Base-by-base conservation (phyloP, 768 basidiomycete genomes). In the Pleurotus pulmonarius region DNA sequence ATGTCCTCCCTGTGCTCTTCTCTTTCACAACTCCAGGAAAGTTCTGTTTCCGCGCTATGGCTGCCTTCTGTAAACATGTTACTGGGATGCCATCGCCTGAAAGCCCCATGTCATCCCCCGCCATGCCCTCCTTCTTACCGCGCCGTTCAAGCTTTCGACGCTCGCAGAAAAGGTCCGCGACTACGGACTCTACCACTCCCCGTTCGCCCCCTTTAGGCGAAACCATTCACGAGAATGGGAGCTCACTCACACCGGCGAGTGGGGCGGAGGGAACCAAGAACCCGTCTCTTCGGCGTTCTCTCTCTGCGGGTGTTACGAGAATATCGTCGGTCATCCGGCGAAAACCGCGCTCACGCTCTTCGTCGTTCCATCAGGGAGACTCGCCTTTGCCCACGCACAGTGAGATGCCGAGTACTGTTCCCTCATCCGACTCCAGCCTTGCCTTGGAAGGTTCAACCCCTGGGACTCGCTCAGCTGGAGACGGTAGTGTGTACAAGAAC, bases 21-120 rank as follows among this genome's bases (percentile, higher is more conserved):
- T 74, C 85, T 2, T 89, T 90, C 67, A 86, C 87, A 3, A 88
- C 84, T 1, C 88, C 88, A 2, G 89, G 81, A 7, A 92, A 92
- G 64, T 92, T 79, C 62, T 91, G 89, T 65, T 90, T 85, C 69
- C 83, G 90, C 34, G 85, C 86, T 3, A 86, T 92, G 49, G 88
- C 90, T 16, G 75, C 73, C 6, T 92, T 92, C 67, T 77, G 73
- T 60, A 87, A 83, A 63, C 75, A 85, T 48, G 81, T 87, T 18
- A 89, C 86, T 0, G 82, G 80, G 16, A 77, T 78, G 66, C 59
- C 60, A 26, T 58, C 22, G 37, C 56, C 64, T 55, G 56, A 61
- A 43, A 56, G 59, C 55, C 58, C 57, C 47, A n/a, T 55, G 16
- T 59, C 22, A 37, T 22, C 43, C 55, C 54, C 37, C 26, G 15